Conservation (phyloP, 768 basidiomycete genomes). For the Hortiboletus campestris region DNA sequence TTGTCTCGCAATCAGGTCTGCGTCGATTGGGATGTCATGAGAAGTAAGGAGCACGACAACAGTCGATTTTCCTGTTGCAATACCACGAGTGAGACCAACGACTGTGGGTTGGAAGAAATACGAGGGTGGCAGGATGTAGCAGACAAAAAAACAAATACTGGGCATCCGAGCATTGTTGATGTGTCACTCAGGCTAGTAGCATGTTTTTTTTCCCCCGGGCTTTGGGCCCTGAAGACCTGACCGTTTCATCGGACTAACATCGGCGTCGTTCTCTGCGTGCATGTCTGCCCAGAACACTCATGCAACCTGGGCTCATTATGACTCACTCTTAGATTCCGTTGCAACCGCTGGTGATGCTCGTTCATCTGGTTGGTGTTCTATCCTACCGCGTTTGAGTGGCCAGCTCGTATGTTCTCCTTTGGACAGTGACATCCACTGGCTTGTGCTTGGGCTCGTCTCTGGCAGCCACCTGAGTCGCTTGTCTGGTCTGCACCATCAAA, state of each 20-base stretch:
- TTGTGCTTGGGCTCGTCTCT: not conserved
- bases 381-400: conserved; percentile 18
- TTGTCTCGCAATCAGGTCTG: conserved; percentile 83
- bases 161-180: conserved; percentile 8
- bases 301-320: not conserved
- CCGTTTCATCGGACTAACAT: not conserved
- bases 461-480: conserved; percentile 5
- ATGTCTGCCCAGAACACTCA: not conserved
- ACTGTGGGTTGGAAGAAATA: conserved; percentile 45
- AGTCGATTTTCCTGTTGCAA: conserved; percentile 95
- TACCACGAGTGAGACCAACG: conserved; percentile 93
- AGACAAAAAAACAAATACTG: conserved; percentile 7
- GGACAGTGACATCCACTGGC: not conserved
- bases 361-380: not conserved
- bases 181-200: no score
- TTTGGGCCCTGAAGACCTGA: conserved; percentile 4
- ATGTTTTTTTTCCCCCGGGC: conserved; percentile 12
- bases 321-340: conserved; percentile 4
- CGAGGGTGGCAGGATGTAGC: not conserved
- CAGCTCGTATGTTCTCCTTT: not conserved
- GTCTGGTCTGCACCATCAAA: conserved; percentile 28
- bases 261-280: not conserved
- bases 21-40: conserved; percentile 81
- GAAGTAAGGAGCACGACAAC: conserved; percentile 72
- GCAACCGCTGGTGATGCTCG: no score